phyloP scores from a whole-genome alignment of 2,329 filamentous ascomycete genomes.

The Aspergillus aculeatinus region DNA sequence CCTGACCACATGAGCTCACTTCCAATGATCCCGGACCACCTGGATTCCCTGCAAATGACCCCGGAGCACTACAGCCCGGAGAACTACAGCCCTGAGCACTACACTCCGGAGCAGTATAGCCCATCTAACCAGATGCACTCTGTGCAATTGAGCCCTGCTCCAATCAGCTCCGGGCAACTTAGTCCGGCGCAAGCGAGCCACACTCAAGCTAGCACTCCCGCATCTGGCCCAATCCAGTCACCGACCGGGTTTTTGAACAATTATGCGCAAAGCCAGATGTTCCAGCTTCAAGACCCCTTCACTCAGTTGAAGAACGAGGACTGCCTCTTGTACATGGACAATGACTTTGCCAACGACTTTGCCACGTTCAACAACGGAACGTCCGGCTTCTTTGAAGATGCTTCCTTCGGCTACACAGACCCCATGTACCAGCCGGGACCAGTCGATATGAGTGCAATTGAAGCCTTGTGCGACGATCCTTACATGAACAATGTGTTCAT shows the following conservation, averaged over 20 bases:
- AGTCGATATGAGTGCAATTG: neutral
- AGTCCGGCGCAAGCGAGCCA: slow-evolving; percentile 4
- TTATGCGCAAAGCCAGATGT: slow-evolving; percentile 4
- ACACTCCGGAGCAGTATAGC: neutral
- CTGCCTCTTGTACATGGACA: slow-evolving; percentile 6
- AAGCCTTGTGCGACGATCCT: slow-evolving; percentile 2
- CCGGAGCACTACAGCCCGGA: slow-evolving; percentile 1
- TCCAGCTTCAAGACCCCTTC: slow-evolving; percentile 3
- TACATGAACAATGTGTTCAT: slow-evolving; percentile 4
- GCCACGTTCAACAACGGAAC: slow-evolving; percentile 2
- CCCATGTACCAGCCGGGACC: slow-evolving; percentile 2
- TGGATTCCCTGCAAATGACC: slow-evolving; percentile 1
- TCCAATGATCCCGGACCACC: neutral
- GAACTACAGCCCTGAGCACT: neutral
- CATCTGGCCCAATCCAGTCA: slow-evolving; percentile 1
- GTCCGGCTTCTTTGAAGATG: slow-evolving; percentile 5
- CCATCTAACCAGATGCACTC: neutral
- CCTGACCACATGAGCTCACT: slow-evolving; percentile 2
- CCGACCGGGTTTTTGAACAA: slow-evolving; percentile 3
- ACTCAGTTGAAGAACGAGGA: slow-evolving; percentile 4
- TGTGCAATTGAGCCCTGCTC: slow-evolving; percentile 1
- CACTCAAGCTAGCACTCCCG: slow-evolving; percentile 1
- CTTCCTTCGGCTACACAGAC: slow-evolving; percentile 4
- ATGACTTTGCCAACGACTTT: slow-evolving; percentile 7
- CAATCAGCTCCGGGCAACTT: neutral